A percentile compares a stretch with the other conserved stretches of the same genome.
phyloP scores from a whole-genome alignment of 345 rosid genomes.

The Arabidopsis thaliana region TAIR10.1 NC_003070.9:19950001-19950500 shows the following conservation, averaged over 20 bases:
- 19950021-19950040: conserved; percentile 60
- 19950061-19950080: conserved; percentile 41
- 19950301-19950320: neutral
- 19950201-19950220: conserved; percentile 78
- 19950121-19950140: neutral
- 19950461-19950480: conserved; percentile 66
- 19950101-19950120: conserved; percentile 8
- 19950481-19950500: conserved; percentile 70
- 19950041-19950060: conserved; percentile 60
- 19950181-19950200: conserved; percentile 74
- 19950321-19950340: conserved; percentile 27
- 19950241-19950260: conserved; percentile 96
- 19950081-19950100: conserved; percentile 8
- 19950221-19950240: conserved; percentile 71
- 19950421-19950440: conserved; percentile 65
- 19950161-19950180: conserved; percentile 76
- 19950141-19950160: conserved; percentile 57
- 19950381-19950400: conserved; percentile 75
- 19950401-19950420: conserved; percentile 71
- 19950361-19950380: conserved; percentile 65
- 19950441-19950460: conserved; percentile 69
- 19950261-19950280: conserved; percentile 70
- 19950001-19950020: conserved; percentile 55
- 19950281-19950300: neutral
- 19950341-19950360: conserved; percentile 57